Evolutionary conservation across 768 basidiomycete genomes (phyloP).

Genomic region (Suillus alpinus): DNA sequence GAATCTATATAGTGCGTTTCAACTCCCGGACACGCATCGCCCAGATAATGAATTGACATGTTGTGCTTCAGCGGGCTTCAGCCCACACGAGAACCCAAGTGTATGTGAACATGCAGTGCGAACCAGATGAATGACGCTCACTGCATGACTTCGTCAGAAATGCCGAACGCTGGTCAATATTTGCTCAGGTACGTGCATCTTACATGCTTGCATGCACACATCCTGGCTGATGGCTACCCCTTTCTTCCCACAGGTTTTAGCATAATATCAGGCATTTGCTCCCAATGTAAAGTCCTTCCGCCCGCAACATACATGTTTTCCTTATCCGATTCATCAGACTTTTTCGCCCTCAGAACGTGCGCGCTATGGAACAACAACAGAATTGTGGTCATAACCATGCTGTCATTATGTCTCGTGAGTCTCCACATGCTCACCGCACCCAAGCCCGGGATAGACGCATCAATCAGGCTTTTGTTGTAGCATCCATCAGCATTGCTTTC

Average conservation of each 20-base stretch:
- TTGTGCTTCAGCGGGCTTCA: too few species aligned
- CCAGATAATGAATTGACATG: too few species aligned
- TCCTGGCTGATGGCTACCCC: neutral
- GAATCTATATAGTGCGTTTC: too few species aligned
- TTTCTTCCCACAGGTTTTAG: neutral
- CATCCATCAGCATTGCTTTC: neutral
- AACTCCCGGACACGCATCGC: too few species aligned
- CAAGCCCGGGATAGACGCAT: neutral
- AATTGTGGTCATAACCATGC: neutral
- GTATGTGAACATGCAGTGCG: too few species aligned
- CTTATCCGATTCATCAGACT: neutral
- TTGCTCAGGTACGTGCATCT: neutral
- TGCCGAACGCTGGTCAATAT: neutral
- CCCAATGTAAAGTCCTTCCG: neutral
- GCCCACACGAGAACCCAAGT: too few species aligned
- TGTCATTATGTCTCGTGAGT: neutral
- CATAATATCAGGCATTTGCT: neutral
- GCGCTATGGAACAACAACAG: neutral
- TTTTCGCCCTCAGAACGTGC: neutral
- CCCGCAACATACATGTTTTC: neutral
- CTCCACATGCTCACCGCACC: too few species aligned
- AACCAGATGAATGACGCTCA: neutral
- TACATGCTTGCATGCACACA: neutral
- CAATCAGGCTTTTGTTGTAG: neutral
- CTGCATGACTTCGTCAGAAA: neutral